Conservation (phyloP, 441 rosid genomes). For the Gossypium gossypioides region DNA sequence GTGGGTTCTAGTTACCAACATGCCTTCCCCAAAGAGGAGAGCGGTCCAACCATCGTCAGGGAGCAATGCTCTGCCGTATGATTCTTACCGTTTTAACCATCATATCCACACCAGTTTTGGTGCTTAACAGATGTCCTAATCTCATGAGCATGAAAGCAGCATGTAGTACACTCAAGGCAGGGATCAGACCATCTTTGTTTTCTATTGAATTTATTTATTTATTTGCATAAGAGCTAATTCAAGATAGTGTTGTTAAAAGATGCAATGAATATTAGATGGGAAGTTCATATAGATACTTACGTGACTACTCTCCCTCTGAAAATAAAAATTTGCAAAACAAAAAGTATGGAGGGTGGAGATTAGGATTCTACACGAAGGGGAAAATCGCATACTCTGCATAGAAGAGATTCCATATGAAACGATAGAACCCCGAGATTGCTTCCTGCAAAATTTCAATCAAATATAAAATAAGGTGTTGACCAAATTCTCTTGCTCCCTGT, state of each 20-base stretch:
- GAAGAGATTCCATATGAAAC: conserved; percentile 89
- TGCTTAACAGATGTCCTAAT: background rate
- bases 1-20: no score
- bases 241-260: background rate
- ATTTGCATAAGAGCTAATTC: conserved; percentile 4
- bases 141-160: background rate
- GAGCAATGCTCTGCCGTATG: no score
- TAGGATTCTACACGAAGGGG: conserved; percentile 49
- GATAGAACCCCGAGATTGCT: conserved; percentile 66
- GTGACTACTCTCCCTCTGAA: conserved; percentile 8
- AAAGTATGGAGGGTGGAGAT: background rate
- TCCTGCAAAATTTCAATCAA: conserved; percentile 42
- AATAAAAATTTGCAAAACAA: background rate
- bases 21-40: no score
- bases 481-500: background rate
- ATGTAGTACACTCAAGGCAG: background rate
- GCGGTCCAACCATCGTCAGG: no score
- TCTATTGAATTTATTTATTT: background rate
- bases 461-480: background rate
- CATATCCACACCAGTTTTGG: background rate
- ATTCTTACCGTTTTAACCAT: background rate
- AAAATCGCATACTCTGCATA: conserved; percentile 74
- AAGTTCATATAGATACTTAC: conserved; percentile 14
- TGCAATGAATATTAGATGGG: background rate
- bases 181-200: background rate